A percentile compares a stretch with the other conserved stretches of the same genome.
These are phyloP conservation scores for Alternaria sp. DNA, from an alignment of 2,329 filamentous ascomycete species.

Conservation along the genomic window DNA sequence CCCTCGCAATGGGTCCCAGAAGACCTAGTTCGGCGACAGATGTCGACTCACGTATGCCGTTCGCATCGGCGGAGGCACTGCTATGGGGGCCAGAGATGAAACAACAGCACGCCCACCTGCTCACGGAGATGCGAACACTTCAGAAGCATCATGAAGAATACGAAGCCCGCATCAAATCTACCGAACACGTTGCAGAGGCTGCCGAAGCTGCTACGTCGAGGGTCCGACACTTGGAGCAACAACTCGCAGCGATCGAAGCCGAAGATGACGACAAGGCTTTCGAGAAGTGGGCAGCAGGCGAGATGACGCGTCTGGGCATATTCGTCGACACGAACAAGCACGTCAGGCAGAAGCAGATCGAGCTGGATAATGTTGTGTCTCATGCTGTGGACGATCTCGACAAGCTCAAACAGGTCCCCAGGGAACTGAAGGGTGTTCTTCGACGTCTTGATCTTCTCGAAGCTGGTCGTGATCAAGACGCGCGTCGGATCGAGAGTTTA, in stretches of 20 bases:
- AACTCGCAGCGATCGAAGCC: slow-evolving; percentile 32
- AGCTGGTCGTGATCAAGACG: slow-evolving; percentile 8
- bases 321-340: slow-evolving; percentile 25
- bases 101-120: slow-evolving; percentile 45
- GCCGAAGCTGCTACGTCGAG: slow-evolving; percentile 19
- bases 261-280: slow-evolving; percentile 29
- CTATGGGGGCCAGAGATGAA: slow-evolving; percentile 52
- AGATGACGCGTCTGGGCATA: slow-evolving; percentile 17
- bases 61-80: slow-evolving; percentile 34
- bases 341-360: slow-evolving; percentile 23
- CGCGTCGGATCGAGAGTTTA: slow-evolving; percentile 9
- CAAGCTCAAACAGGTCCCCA: slow-evolving; percentile 4
- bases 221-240: slow-evolving; percentile 22
- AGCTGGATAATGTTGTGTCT: slow-evolving; percentile 17
- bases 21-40: slow-evolving; percentile 15
- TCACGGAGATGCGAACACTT: slow-evolving; percentile 45
- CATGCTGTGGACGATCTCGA: slow-evolving; percentile 16
- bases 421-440: slow-evolving; percentile 2
- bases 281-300: slow-evolving; percentile 23
- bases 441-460: slow-evolving; percentile 24
- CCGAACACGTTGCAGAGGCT: slow-evolving; percentile 25
- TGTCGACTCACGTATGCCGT: slow-evolving; percentile 19
- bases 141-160: slow-evolving; percentile 32
- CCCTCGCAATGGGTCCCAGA: slow-evolving; percentile 6
- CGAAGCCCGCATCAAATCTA: slow-evolving; percentile 25